Evolutionary conservation across 108 stramenopile genomes (phyloP), one percentile per base, ranked within the genome.

Genomic region (Cyclotella cryptica): DNA sequence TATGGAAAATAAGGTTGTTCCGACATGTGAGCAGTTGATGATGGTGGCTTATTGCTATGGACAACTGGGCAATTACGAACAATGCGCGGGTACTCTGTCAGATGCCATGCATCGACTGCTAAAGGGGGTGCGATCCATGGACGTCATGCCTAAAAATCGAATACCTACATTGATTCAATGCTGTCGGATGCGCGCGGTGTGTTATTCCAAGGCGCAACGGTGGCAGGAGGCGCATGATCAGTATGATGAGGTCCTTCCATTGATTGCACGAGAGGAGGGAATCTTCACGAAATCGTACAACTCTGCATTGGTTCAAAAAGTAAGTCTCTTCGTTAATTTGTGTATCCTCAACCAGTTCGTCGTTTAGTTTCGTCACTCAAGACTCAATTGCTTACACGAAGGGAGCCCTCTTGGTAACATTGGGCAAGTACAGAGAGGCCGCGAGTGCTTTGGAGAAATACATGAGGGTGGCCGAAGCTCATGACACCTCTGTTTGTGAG

Each of bases 1-100:
- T 21, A 61, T 28, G 27, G 60, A 71, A 43, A 58, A 74, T 27
- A 53, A 53, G 53, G 24, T 45, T 39, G 54, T 81, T 41, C 74
- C 74, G 53, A 60, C 74, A 1, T 81, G 80, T 65, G 46, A 71
- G n/a, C 80, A 81, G 24, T 69, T 81, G 21, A 30, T 81, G 27
- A 58, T 57, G 55, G 63, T 81, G 21, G 80, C 80, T 29, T 66
- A 74, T 66, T 67, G 62, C n/a, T 62, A 75, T 53, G 74, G 64
- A n/a, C 62, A 75, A 42, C 9, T 63, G 66, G 29, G 62, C 0
- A 30, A 71, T 30, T 75, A 71, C 60, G 45, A 63, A 21, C 45
- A 75, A 53, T 57, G 80, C 35, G 53, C 55, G 24, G 69, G 41
- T 3, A 58, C 54, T 22, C 47, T 81, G 18, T 61, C 74, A 0